Conservation (phyloP, 2,329 filamentous ascomycete genomes). For the Cladosporium colombiae region DNA sequence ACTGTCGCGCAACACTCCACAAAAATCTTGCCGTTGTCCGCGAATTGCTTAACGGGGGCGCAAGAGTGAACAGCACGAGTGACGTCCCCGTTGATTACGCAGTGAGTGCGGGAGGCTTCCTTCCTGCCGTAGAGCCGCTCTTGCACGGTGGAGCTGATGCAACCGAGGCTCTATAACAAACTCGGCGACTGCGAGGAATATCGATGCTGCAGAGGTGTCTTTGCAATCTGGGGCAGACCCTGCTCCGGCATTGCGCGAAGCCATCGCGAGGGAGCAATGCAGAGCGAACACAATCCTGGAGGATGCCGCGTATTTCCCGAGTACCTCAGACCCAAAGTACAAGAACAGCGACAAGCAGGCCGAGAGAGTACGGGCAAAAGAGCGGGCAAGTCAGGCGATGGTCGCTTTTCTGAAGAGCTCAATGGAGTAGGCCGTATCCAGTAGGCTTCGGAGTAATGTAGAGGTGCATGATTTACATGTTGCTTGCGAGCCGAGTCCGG, state of each 20-base stretch:
- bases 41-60: conserved; percentile 21
- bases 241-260: conserved; percentile 1
- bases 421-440: neutral
- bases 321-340: neutral
- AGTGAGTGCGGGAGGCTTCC: conserved; percentile 8
- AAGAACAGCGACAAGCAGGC: neutral
- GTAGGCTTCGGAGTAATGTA: no score
- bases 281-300: no score
- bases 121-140: conserved; percentile 19
- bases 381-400: conserved; percentile 1
- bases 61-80: neutral
- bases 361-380: neutral
- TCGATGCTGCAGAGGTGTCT: conserved; percentile 19
- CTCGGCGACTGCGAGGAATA: neutral
- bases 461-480: no score
- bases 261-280: neutral
- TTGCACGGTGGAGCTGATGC: conserved; percentile 20
- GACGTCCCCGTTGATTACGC: neutral
- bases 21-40: conserved; percentile 21
- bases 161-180: conserved; percentile 10
- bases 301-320: neutral
- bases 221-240: conserved; percentile 12
- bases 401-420: neutral
- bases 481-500: no score
- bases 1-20: conserved; percentile 20